A percentile compares a stretch with the other conserved stretches of the same genome.
These are phyloP conservation scores for Leccinellum rugosiceps DNA, from an alignment of 768 basidiomycete genomes.

Conservation along the genomic window DNA sequence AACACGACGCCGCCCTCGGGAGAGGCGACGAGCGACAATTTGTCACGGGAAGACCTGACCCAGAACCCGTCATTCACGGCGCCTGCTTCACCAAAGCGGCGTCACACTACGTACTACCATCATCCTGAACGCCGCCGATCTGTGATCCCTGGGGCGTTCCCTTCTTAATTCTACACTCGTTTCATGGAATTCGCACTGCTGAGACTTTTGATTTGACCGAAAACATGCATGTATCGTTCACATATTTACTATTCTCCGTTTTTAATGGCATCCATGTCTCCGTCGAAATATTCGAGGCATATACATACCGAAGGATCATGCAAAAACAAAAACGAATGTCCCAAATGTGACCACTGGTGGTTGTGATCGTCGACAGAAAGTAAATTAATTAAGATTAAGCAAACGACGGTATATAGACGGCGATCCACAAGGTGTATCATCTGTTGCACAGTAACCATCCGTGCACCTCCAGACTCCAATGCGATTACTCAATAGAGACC, in stretches of 20 bases:
- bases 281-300: neutral
- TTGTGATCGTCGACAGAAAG: neutral
- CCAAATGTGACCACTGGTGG: neutral
- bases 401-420: slow-evolving; percentile 21
- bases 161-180: slow-evolving; percentile 8
- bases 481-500: slow-evolving; percentile 22
- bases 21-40: slow-evolving; percentile 7
- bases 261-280: neutral
- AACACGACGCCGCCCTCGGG: slow-evolving; percentile 24
- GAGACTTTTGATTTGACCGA: neutral
- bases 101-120: slow-evolving; percentile 81
- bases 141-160: slow-evolving; percentile 59
- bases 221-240: neutral
- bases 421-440: slow-evolving; percentile 8
- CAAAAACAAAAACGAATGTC: neutral
- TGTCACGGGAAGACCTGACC: slow-evolving; percentile 27
- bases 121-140: slow-evolving; percentile 68
- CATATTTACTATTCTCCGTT: neutral
- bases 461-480: neutral
- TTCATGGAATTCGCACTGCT: neutral
- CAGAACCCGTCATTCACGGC: slow-evolving; percentile 18
- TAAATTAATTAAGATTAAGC: slow-evolving; percentile 25
- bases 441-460: too few relatives aligned
- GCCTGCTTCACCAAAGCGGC: slow-evolving; percentile 43
- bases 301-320: neutral